Evolutionary conservation across 192 early-diverging fungal species (phyloP), one percentile per base, ranked within the genome.

Genomic region (Phlyctochytrium arcticum): DNA sequence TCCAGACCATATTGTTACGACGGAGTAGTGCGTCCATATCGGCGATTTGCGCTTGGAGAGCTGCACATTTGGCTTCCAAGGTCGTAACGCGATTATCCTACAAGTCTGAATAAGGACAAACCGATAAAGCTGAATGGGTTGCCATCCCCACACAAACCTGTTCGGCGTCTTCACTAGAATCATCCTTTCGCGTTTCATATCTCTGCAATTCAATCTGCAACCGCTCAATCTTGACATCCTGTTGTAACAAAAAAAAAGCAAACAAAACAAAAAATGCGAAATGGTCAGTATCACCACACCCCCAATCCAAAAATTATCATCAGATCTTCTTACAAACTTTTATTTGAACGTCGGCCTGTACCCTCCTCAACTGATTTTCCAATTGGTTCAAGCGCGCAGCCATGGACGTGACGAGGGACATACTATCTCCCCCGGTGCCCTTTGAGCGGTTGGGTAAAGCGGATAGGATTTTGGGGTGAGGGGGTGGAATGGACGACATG

Each of bases 21-120:
- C 47, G 44, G 19, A 66, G 55, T 36, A 57, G 42, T 17, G 36
- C 17, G 29, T 66, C 64, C 64, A 66, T 66, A 30, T 66, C 64
- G 17, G 36, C 12, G 15, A 66, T 34, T 27, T 34, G 34, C 19
- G 23, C 47, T 34, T 57, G 64, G 3, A 58, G 54, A 4, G 51
- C 29, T 23, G 24, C 46, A 35, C 60, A 62, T 2, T 32, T 37
- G 15, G 47, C 3, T 47, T 62, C 60, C n/a, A n/a, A n/a, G n/a
- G n/a, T n/a, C n/a, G n/a, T n/a, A n/a, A n/a, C n/a, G n/a, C n/a
- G n/a, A n/a, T n/a, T n/a, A n/a, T n/a, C n/a, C n/a, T n/a, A n/a
- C n/a, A n/a, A n/a, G n/a, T n/a, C n/a, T n/a, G n/a, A n/a, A n/a
- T n/a, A n/a, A n/a, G n/a, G n/a, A n/a, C n/a, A n/a, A n/a, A n/a